Evolutionary conservation across 495 filamentous ascomycete genomes (phyloP).

Genomic region (Mytilinidion resinicola): DNA sequence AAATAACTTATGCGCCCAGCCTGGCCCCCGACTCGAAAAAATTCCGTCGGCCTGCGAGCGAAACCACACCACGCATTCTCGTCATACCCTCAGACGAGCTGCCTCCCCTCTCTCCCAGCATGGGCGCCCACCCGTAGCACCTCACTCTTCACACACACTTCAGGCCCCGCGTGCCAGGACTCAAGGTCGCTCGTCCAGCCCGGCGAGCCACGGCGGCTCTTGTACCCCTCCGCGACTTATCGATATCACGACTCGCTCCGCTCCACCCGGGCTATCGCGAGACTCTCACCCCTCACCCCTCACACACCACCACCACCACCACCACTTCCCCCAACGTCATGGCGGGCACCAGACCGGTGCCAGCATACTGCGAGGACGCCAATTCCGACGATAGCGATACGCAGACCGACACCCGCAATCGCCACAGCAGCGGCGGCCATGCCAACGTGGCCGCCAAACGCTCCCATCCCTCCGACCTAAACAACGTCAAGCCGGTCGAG

Average conservation of each 20-base stretch:
- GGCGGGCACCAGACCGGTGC: constrained; percentile 17
- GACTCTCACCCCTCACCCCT: neutral
- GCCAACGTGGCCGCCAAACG: constrained; percentile 52
- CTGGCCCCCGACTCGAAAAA: constrained; percentile 10
- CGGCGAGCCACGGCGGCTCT: too few relatives aligned
- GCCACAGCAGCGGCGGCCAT: constrained; percentile 31
- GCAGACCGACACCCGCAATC: constrained; percentile 43
- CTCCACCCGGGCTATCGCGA: neutral
- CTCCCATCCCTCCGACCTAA: constrained; percentile 39
- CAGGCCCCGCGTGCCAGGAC: neutral
- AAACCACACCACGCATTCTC: neutral
- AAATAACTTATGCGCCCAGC: constrained; percentile 18
- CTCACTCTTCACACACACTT: neutral
- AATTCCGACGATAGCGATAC: constrained; percentile 47
- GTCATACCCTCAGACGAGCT: neutral
- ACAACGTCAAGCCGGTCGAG: constrained; percentile 16
- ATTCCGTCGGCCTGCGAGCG: constrained; percentile 14
- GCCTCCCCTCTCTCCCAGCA: neutral
- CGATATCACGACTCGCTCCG: neutral
- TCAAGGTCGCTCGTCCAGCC: too few relatives aligned
- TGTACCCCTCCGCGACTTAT: too few relatives aligned
- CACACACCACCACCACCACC: neutral
- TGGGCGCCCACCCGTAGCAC: neutral
- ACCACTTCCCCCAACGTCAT: constrained; percentile 7
- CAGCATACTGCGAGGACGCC: constrained; percentile 53